Base-by-base conservation (phyloP, 139 green algal genomes). In the Coccomyxa sp. region DNA sequence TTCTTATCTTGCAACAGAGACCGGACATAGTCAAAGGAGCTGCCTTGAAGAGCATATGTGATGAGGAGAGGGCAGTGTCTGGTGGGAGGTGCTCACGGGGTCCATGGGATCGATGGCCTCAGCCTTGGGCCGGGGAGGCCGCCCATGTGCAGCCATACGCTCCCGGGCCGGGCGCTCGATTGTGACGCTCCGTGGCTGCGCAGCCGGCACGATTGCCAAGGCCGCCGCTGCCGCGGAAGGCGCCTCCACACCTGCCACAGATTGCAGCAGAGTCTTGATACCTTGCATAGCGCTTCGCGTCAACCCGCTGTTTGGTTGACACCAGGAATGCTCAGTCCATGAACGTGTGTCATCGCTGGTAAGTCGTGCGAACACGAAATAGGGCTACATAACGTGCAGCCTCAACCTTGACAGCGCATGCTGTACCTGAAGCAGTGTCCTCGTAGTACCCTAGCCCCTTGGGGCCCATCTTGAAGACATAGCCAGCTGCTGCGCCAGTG, bases 81-180 rank as follows among this genome's bases (percentile, higher is more conserved):
- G n/a, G n/a, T n/a, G n/a, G n/a, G n/a, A n/a, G n/a, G n/a, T 4
- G 4, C 89, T 85, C 77, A 93, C 89, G 77, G 90, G 90, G 39
- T 94, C 90, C 90, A 94, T 94, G 12, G 90, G 90, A 68, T 94
- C 90, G 16, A 92, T n/a, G 16, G 79, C 84, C 0, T 92, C 89
- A 0, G 35, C 24, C 29, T 34, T 39, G 73, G 35, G 37, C 37
- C 72, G 77, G 18, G 70, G 40, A 73, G 50, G 73, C 34, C 70
- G 39, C 38, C 40, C 44, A 36, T 34, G 68, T 39, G 79, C 75
- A 81, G 79, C 82, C 81, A 71, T 54, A 72, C 80, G 79, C 37
- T 36, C 55, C 44, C 83, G 64, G 38, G 34, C 40, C 79, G 76
- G 72, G 71, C 18, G 40, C 10, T 27, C 44, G 22, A 5, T 69